Evolutionary conservation across 2,329 filamentous ascomycete genomes (phyloP).

Genomic region (Tolypocladium cylindrosporum): DNA sequence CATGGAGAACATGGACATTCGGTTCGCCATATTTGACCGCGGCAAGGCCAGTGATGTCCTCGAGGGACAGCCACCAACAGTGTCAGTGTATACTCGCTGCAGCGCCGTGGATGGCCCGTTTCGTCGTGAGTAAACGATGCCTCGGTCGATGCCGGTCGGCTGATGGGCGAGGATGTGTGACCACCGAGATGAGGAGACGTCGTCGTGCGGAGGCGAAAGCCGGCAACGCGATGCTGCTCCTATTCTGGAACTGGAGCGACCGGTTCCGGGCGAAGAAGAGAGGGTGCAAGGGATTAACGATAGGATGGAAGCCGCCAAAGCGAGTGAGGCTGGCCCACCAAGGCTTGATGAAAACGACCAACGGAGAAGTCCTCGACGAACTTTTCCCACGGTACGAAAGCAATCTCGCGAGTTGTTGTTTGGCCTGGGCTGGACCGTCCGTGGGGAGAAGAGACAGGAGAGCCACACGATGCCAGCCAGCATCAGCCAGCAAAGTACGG

Average conservation of each 20-base stretch:
- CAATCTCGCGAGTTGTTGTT: constrained; percentile 3
- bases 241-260: not conserved
- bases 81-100: not conserved
- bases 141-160: not conserved
- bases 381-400: constrained; percentile 13
- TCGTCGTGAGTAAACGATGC: not conserved
- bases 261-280: not conserved
- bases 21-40: constrained; percentile 42
- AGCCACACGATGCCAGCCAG: constrained; percentile 1
- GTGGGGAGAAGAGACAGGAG: not conserved
- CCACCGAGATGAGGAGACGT: not conserved
- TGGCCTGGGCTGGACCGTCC: not conserved
- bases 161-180: not conserved
- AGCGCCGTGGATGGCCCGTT: not conserved
- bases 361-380: constrained; percentile 10
- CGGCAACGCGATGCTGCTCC: not conserved
- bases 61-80: constrained; percentile 27
- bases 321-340: constrained; percentile 42
- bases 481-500: not conserved
- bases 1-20: constrained; percentile 61
- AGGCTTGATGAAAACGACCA: constrained; percentile 8
- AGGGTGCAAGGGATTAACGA: constrained; percentile 18
- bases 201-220: not conserved
- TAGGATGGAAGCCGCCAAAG: constrained; percentile 38
- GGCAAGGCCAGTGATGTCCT: constrained; percentile 18